Conservation (phyloP, 371 early-diverging fungal genomes). For the Mucor irregularis region DNA sequence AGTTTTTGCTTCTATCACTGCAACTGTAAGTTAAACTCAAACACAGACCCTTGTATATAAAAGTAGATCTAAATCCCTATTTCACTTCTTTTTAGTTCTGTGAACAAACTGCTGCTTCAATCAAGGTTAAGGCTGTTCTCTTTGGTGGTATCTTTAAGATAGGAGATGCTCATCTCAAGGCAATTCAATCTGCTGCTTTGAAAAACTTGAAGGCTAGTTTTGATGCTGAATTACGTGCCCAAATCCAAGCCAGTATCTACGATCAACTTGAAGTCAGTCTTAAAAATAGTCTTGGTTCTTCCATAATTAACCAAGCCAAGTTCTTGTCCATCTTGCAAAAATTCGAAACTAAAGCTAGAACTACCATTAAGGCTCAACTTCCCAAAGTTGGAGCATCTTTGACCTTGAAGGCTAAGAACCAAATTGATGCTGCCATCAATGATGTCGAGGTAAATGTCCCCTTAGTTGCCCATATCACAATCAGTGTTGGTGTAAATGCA, state of each 20-base stretch:
- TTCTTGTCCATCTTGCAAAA: conserved; percentile 22
- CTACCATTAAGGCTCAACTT: conserved; percentile 21
- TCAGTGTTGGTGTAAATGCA: conserved; percentile 11
- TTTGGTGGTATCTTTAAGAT: conserved; percentile 21
- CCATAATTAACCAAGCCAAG: conserved; percentile 10
- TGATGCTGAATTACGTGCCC: conserved; percentile 8
- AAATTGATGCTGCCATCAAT: conserved; percentile 20
- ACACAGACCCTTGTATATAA: background rate
- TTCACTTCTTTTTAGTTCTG: background rate
- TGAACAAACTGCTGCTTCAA: conserved; percentile 6
- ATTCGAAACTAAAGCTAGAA: conserved; percentile 24
- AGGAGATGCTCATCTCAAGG: conserved; percentile 17
- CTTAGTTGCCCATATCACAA: conserved; percentile 1
- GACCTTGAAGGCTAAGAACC: conserved; percentile 12
- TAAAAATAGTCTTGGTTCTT: conserved; percentile 7
- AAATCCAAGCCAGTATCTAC: conserved; percentile 23
- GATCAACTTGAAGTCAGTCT: conserved; percentile 25
- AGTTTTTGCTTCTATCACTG: conserved; percentile 17
- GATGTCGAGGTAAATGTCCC: conserved; percentile 24
- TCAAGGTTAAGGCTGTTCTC: conserved; percentile 16
- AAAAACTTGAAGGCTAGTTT: conserved; percentile 19
- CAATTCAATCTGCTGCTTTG: conserved; percentile 23
- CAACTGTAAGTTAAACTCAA: conserved; percentile 27
- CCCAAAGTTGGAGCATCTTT: conserved; percentile 24
- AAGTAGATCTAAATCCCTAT: background rate